A percentile compares a stretch with the other conserved stretches of the same genome.
Conservation (phyloP, 345 rosid genomes). For the Ceriops decandra region DNA sequence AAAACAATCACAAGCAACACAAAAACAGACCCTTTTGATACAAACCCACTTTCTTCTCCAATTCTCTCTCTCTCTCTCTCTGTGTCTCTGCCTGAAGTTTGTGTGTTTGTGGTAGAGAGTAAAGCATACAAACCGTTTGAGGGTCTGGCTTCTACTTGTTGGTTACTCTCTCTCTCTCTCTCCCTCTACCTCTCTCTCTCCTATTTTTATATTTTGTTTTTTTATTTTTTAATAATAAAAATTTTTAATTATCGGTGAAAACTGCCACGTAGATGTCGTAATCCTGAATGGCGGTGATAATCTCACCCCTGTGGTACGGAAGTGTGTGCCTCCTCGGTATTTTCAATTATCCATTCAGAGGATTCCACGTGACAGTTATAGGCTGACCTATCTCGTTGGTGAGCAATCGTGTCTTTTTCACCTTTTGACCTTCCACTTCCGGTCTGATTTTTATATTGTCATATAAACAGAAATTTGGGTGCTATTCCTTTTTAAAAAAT, state of each 20-base stretch:
- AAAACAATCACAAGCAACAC: slow-evolving; percentile 3
- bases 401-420: too few species aligned
- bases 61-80: not conserved
- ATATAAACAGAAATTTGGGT: too few species aligned
- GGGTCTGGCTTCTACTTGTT: slow-evolving; percentile 21
- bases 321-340: not conserved
- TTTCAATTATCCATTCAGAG: too few species aligned
- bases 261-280: not conserved
- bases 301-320: not conserved
- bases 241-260: not conserved
- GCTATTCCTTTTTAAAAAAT: too few species aligned
- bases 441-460: too few species aligned
- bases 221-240: too few species aligned
- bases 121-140: slow-evolving; percentile 39
- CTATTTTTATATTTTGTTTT: not conserved
- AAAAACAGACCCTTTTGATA: not conserved
- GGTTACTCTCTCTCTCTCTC: slow-evolving; percentile 5
- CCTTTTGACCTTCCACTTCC: too few species aligned
- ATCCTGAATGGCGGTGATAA: slow-evolving; percentile 13
- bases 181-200: not conserved
- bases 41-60: not conserved
- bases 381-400: not conserved
- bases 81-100: not conserved
- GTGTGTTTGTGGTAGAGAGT: slow-evolving; percentile 15
- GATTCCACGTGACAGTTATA: too few species aligned